These are phyloP conservation scores for Ceratocystis albifundus DNA, from an alignment of 2,329 filamentous ascomycete genomes.

Conservation along the genomic window DNA sequence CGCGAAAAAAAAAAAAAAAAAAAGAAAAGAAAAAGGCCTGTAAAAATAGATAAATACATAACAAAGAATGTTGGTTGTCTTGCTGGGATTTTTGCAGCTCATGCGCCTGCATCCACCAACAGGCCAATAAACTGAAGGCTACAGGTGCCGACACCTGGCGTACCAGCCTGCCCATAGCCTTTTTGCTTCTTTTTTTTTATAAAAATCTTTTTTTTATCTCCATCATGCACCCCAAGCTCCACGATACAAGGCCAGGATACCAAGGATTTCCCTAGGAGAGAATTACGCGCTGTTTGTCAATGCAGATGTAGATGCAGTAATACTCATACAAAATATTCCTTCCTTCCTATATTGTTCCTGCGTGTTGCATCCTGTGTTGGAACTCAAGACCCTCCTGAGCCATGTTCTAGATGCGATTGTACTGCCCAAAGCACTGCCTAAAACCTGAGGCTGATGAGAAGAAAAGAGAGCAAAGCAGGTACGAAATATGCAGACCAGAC, in stretches of 20 bases:
- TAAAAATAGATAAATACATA: background rate
- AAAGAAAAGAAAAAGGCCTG: background rate
- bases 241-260: background rate
- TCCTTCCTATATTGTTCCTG: background rate
- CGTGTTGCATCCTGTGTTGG: background rate
- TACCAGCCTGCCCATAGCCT: background rate
- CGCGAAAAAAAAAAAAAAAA: background rate
- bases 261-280: background rate
- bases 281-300: constrained; percentile 1
- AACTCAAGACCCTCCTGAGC: background rate
- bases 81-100: too few species aligned
- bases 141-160: background rate
- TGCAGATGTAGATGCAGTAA: background rate
- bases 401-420: background rate
- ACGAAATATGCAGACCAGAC: too few species aligned
- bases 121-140: background rate
- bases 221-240: background rate
- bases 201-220: background rate
- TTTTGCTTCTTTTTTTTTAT: too few species aligned
- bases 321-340: background rate
- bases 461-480: background rate
- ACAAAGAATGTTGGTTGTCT: too few species aligned
- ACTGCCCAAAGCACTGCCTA: too few species aligned
- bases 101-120: too few species aligned
- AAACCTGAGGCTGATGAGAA: background rate